Percentiles rank a stretch among this genome's conserved stretches.
Evolutionary conservation across 345 rosid species (phyloP).

Genomic region (Citrus reticulata): DNA sequence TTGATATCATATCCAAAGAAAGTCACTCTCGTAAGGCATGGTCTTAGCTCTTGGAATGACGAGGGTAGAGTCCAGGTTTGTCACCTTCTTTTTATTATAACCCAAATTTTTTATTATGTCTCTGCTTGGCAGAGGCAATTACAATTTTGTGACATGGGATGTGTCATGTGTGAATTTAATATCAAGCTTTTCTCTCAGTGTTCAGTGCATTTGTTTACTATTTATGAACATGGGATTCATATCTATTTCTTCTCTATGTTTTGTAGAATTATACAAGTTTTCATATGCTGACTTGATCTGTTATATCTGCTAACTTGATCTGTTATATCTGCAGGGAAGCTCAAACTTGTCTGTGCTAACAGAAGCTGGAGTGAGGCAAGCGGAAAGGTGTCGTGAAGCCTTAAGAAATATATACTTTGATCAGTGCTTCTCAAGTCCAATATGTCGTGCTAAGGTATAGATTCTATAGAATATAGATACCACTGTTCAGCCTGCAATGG

Average conservation of each 20-base stretch:
- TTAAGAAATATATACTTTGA: conserved; percentile 40
- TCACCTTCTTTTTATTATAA: not conserved
- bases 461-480: not conserved
- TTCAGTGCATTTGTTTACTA: not conserved
- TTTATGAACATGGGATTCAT: not conserved
- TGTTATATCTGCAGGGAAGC: conserved; percentile 41
- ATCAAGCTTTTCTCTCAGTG: not conserved
- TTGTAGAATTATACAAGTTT: not conserved
- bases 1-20: conserved; percentile 37
- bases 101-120: not conserved
- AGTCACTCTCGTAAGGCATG: conserved; percentile 65
- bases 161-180: not conserved
- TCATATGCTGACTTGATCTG: conserved; percentile 2
- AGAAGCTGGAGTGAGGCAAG: conserved; percentile 58
- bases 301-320: conserved; percentile 5
- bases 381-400: conserved; percentile 51
- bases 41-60: conserved; percentile 71
- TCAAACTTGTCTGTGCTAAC: conserved; percentile 57
- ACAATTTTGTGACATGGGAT: not conserved
- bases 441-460: conserved; percentile 61
- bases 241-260: not conserved
- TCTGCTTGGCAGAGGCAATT: not conserved
- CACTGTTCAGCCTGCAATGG: not conserved
- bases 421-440: conserved; percentile 58
- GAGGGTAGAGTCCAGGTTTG: conserved; percentile 67